Evolutionary conservation across 2,329 filamentous ascomycete species (phyloP), one percentile per base, ranked within the genome.

Genomic region (Lojkania enalia): DNA sequence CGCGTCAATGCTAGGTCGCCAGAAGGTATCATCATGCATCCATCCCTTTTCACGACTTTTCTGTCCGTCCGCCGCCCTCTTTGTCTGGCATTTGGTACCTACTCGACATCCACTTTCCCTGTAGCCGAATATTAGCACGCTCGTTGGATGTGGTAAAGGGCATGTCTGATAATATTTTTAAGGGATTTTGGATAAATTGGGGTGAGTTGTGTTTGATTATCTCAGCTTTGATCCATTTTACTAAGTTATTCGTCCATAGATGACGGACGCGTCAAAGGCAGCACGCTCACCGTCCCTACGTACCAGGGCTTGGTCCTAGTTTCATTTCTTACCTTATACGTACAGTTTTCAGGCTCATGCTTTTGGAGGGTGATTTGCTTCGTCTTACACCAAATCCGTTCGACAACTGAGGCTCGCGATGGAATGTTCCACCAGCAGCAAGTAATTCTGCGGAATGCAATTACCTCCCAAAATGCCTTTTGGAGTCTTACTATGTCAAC

Each of bases 391-490:
- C 55, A 60, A 33, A 15, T 32, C 12, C 49, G 53, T 11, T 60
- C 55, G 2, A 54, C 47, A 2, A 49, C 52, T 12, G 13, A 7
- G 9, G 18, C 55, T 14, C 44, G 42, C 25, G 49, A 58, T 43
- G 57, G 55, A 19, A 42, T 57, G 1, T 58, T 46, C 32, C 57
- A 60, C 35, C 57, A 60, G 37, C 57, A 55, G 20, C 57, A 60
- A 46, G 41, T 40, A n/a, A 54, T 57, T 14, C 49, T 58, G 3
- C 51, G 57, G n/a, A 60, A 58, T 35, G 42, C 51, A 19, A 49
- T 49, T 6, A 54, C 55, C 2, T 53, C 55, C 11, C 49, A 51
- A 4, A 54, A 49, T 23, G 49, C 53, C 3, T 25, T 57, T 3
- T 60, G 55, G 53, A 46, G 42, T 20, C 23, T 60, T 4, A 18